Percentiles rank a stretch among this genome's conserved stretches.
These are phyloP conservation scores for Annulohypoxylon truncatum DNA, from an alignment of 2,329 filamentous ascomycete genomes.

Conservation along the genomic window DNA sequence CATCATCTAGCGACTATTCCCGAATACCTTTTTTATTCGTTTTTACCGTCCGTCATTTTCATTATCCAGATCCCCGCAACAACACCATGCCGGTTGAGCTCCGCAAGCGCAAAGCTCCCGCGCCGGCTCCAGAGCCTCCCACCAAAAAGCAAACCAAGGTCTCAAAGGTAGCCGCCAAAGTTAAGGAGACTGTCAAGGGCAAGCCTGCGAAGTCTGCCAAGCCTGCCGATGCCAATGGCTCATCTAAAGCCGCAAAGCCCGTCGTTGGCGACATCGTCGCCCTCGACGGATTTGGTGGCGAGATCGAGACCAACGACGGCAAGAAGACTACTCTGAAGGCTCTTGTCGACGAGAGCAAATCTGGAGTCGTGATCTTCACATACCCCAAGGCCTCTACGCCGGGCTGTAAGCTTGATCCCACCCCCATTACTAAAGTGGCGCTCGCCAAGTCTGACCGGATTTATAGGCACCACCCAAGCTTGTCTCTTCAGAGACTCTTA, in stretches of 20 bases:
- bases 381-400: slow-evolving; percentile 96
- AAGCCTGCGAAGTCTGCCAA: slow-evolving; percentile 47
- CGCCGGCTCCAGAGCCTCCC: slow-evolving; percentile 53
- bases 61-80: slow-evolving; percentile 26
- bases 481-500: slow-evolving; percentile 94
- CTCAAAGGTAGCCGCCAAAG: slow-evolving; percentile 54
- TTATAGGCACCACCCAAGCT: slow-evolving; percentile 86
- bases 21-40: slow-evolving; percentile 17
- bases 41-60: slow-evolving; percentile 8
- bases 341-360: slow-evolving; percentile 84
- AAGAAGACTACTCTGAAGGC: slow-evolving; percentile 81
- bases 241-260: slow-evolving; percentile 56
- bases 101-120: slow-evolving; percentile 59
- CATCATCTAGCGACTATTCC: slow-evolving; percentile 33
- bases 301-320: slow-evolving; percentile 88
- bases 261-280: slow-evolving; percentile 66
- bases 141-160: slow-evolving; percentile 57
- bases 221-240: slow-evolving; percentile 48
- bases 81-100: slow-evolving; percentile 56
- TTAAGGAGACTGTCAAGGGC: slow-evolving; percentile 51
- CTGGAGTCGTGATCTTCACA: slow-evolving; percentile 91
- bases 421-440: slow-evolving; percentile 12
- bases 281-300: slow-evolving; percentile 71
- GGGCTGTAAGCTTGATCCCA: slow-evolving; percentile 77
- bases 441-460: slow-evolving; percentile 36